Conservation (phyloP, 148 eudicot species). For the Heliamphora exappendiculata region DNA sequence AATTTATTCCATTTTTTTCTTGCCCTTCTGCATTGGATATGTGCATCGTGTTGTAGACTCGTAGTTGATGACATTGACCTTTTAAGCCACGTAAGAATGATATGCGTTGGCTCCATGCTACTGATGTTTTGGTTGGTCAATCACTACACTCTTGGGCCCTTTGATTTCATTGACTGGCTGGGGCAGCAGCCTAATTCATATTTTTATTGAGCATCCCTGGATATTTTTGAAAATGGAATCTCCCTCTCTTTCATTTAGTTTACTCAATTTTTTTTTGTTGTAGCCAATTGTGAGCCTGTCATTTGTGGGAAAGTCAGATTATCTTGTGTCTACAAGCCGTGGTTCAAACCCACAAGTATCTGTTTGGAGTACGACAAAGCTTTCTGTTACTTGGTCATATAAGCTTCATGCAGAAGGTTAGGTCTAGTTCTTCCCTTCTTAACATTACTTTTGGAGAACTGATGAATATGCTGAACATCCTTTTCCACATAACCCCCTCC, state of each 20-base stretch:
- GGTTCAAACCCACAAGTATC: constrained; percentile 60
- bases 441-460: neutral
- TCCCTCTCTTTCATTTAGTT: neutral
- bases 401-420: constrained; percentile 69
- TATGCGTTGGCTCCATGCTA: neutral
- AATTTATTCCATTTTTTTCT: neutral
- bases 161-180: neutral
- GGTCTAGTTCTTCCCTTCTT: constrained; percentile 3
- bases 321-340: constrained; percentile 61
- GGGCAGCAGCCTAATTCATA: neutral
- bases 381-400: constrained; percentile 65
- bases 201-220: neutral
- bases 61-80: neutral
- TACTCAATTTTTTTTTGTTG: constrained; percentile 6
- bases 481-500: neutral
- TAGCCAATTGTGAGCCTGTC: constrained; percentile 69
- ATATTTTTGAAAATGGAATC: neutral
- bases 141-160: neutral
- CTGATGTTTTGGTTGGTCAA: neutral
- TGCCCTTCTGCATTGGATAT: neutral
- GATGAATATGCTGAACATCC: neutral
- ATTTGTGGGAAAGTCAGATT: constrained; percentile 74
- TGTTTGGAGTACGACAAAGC: constrained; percentile 69
- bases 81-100: neutral
- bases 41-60: neutral